Evolutionary conservation across 2,329 filamentous ascomycete species (phyloP).

Genomic region (Sporothrix humicola): DNA sequence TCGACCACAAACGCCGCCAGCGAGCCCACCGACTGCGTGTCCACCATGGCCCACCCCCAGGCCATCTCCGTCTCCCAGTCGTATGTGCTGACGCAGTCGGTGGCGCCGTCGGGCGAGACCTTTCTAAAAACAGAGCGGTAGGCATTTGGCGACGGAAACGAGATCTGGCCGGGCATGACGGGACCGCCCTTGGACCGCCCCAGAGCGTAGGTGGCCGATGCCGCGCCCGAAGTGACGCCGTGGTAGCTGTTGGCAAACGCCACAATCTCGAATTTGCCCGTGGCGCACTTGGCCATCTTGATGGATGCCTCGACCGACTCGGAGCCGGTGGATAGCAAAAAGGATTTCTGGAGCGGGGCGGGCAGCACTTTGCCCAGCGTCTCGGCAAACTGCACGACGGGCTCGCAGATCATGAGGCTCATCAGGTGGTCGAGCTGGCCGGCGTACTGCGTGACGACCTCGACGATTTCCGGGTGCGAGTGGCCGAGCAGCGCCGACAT

Average conservation of each 20-base stretch:
- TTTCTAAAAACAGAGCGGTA: background rate
- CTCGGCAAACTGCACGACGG: conserved; percentile 60
- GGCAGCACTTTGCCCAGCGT: conserved; percentile 50
- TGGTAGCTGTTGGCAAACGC: conserved; percentile 65
- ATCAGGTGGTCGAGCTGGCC: conserved; percentile 61
- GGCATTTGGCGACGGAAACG: background rate
- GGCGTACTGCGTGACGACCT: conserved; percentile 54
- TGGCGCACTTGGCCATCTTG: conserved; percentile 66
- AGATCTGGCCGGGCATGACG: conserved; percentile 7
- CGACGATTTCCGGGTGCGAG: conserved; percentile 3
- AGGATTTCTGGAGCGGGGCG: conserved; percentile 48
- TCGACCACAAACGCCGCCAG: conserved; percentile 68
- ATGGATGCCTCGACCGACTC: conserved; percentile 35
- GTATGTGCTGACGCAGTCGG: conserved; percentile 59
- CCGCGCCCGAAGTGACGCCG: conserved; percentile 61
- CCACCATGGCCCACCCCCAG: conserved; percentile 66
- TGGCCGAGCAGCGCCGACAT: background rate
- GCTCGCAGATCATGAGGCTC: conserved; percentile 61
- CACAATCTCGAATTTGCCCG: conserved; percentile 68
- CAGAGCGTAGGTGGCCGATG: conserved; percentile 57
- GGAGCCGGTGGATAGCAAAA: conserved; percentile 54
- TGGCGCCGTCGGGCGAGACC: conserved; percentile 44
- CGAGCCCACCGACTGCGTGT: conserved; percentile 62
- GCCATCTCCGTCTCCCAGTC: conserved; percentile 70
- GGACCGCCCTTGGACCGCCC: background rate